phyloP scores from a whole-genome alignment of 306 rosid genomes.

The Gynostemma pentaphyllum region DNA sequence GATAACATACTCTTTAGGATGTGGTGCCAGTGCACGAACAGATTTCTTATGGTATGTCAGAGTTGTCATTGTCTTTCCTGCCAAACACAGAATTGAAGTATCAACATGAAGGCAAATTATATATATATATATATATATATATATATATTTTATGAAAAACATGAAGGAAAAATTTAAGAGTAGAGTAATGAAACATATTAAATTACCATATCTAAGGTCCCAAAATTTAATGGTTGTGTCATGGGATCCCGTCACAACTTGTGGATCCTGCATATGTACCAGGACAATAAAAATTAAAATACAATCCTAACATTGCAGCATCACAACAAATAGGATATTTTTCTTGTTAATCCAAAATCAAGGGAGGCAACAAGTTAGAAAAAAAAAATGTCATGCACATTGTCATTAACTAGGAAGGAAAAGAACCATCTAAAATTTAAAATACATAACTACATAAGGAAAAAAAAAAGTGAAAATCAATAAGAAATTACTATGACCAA shows the following conservation, averaged over 20 bases:
- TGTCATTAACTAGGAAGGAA: not conserved
- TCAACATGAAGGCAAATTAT: not conserved
- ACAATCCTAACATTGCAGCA: not conserved
- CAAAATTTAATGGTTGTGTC: slow-evolving; percentile 92
- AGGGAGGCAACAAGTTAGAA: not conserved
- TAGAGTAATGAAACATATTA: not conserved
- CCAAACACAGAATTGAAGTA: slow-evolving; percentile 2
- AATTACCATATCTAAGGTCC: slow-evolving; percentile 94
- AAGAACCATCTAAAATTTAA: not conserved
- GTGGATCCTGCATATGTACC: slow-evolving; percentile 63
- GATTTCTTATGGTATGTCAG: slow-evolving; percentile 97
- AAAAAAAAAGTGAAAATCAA: not conserved
- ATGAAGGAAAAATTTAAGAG: not conserved
- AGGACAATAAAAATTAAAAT: slow-evolving; percentile 1
- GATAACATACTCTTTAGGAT: slow-evolving; percentile 76
- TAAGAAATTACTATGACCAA: not conserved
- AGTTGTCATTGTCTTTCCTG: slow-evolving; percentile 85
- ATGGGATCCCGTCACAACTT: slow-evolving; percentile 96
- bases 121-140: too few relatives aligned
- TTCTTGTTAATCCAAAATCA: not conserved
- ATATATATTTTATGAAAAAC: too few relatives aligned
- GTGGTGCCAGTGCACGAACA: slow-evolving; percentile 89
- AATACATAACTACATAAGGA: slow-evolving; percentile 2
- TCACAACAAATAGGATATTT: not conserved
- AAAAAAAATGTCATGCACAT: not conserved